Conservation (phyloP, 2,329 filamentous ascomycete genomes). For the Penicillium brasilianum region DNA sequence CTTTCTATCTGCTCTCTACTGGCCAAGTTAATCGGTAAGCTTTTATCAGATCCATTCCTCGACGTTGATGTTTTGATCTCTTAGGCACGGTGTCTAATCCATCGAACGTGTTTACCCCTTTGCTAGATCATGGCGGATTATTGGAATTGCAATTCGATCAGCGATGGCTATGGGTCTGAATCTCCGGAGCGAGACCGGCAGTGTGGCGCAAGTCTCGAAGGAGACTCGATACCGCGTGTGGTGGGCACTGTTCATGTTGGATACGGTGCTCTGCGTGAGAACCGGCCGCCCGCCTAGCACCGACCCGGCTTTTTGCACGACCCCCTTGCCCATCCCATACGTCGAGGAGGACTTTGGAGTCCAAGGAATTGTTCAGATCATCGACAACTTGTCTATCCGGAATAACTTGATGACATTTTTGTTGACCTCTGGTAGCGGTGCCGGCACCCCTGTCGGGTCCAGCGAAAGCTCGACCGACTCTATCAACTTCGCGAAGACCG, state of each 20-base stretch:
- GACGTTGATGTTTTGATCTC: neutral
- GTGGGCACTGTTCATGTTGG: conserved; percentile 51
- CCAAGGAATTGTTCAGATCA: conserved; percentile 39
- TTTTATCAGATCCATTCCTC: neutral
- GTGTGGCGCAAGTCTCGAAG: conserved; percentile 43
- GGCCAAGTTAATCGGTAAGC: conserved; percentile 51
- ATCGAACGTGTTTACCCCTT: neutral
- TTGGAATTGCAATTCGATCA: conserved; percentile 48
- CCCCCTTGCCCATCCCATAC: conserved; percentile 48
- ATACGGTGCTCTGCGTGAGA: conserved; percentile 48
- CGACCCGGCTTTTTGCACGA: conserved; percentile 47
- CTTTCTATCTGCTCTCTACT: conserved; percentile 48
- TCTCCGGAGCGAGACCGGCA: conserved; percentile 46
- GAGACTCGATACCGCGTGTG: conserved; percentile 52
- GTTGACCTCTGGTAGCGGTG: conserved; percentile 18
- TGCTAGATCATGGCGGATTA: conserved; percentile 49
- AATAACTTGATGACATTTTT: conserved; percentile 34
- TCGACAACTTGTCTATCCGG: conserved; percentile 41
- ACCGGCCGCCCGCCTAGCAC: conserved; percentile 50
- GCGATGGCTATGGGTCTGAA: conserved; percentile 51
- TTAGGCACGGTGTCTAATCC: neutral
- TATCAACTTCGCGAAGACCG: neutral
- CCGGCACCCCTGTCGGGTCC: conserved; percentile 12
- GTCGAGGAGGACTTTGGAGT: conserved; percentile 45
- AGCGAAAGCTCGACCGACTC: conserved; percentile 13